phyloP scores from a whole-genome alignment of 2,329 filamentous ascomycete genomes.

The Colletotrichum tofieldiae region DNA sequence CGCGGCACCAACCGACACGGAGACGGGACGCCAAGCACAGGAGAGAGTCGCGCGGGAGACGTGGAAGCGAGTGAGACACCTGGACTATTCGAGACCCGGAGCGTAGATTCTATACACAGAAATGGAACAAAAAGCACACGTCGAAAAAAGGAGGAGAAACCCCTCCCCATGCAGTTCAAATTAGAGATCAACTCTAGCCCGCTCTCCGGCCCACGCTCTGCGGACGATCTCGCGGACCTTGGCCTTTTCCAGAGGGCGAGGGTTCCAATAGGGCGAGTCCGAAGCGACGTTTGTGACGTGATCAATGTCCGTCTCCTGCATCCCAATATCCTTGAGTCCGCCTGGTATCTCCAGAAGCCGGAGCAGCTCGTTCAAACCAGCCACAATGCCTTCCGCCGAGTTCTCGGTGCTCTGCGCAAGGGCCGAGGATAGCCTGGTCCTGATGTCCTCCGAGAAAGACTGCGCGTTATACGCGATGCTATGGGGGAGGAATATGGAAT shows the following conservation, averaged over 20 bases:
- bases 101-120: conserved; percentile 51
- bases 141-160: neutral
- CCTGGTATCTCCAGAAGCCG: conserved; percentile 63
- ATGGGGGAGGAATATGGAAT: conserved; percentile 39
- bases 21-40: conserved; percentile 77
- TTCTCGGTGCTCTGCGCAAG: conserved; percentile 33
- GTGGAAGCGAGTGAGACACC: conserved; percentile 76
- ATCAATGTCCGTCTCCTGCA: conserved; percentile 72
- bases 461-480: conserved; percentile 37
- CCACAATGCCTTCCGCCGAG: conserved; percentile 31
- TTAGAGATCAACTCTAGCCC: conserved; percentile 66
- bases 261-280: conserved; percentile 72
- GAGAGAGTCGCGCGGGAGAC: conserved; percentile 81
- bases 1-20: conserved; percentile 72
- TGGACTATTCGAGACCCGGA: conserved; percentile 79
- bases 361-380: conserved; percentile 36
- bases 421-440: conserved; percentile 20
- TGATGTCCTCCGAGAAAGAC: conserved; percentile 16
- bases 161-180: neutral
- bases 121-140: neutral
- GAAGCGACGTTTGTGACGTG: conserved; percentile 70
- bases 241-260: conserved; percentile 64
- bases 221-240: conserved; percentile 69
- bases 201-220: conserved; percentile 71
- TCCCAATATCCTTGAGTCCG: conserved; percentile 67